These are phyloP conservation scores for Geotrichum macrosporum DNA, from an alignment of 1,139 yeast genomes.

Conservation along the genomic window DNA sequence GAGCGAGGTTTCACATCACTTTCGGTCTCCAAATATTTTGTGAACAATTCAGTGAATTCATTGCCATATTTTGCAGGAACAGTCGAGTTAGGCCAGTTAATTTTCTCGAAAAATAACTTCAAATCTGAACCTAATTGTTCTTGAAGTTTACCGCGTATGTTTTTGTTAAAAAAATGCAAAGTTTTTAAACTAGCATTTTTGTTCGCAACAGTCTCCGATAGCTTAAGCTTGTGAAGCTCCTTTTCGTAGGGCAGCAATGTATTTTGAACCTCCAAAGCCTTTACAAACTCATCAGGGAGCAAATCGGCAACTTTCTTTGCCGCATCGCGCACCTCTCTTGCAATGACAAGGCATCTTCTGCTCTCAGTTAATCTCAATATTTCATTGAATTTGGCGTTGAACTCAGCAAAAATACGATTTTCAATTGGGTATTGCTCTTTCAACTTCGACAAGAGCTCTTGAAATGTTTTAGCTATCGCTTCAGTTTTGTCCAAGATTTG, in stretches of 20 bases:
- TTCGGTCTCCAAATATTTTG: slow-evolving; percentile 10
- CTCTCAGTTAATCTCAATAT: slow-evolving; percentile 4
- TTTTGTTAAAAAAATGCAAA: slow-evolving; percentile 5
- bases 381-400: background rate
- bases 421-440: slow-evolving; percentile 6
- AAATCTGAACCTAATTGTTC: slow-evolving; percentile 4
- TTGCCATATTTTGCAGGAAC: slow-evolving; percentile 1
- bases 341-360: slow-evolving; percentile 4
- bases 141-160: slow-evolving; percentile 11
- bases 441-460: slow-evolving; percentile 1
- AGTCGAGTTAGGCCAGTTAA: slow-evolving; percentile 18
- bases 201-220: background rate
- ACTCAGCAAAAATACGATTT: background rate
- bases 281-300: slow-evolving; percentile 3
- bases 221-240: slow-evolving; percentile 1
- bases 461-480: background rate
- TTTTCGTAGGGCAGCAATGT: slow-evolving; percentile 2
- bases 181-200: slow-evolving; percentile 13
- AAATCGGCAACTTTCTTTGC: background rate
- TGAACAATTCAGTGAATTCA: slow-evolving; percentile 7
- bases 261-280: slow-evolving; percentile 4
- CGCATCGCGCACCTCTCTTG: slow-evolving; percentile 9
- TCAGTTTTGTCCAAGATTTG: slow-evolving; percentile 9
- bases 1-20: background rate
- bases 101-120: slow-evolving; percentile 2